phyloP scores from a whole-genome alignment of 169 alveolate species.

The Eimeria acervulina region DNA sequence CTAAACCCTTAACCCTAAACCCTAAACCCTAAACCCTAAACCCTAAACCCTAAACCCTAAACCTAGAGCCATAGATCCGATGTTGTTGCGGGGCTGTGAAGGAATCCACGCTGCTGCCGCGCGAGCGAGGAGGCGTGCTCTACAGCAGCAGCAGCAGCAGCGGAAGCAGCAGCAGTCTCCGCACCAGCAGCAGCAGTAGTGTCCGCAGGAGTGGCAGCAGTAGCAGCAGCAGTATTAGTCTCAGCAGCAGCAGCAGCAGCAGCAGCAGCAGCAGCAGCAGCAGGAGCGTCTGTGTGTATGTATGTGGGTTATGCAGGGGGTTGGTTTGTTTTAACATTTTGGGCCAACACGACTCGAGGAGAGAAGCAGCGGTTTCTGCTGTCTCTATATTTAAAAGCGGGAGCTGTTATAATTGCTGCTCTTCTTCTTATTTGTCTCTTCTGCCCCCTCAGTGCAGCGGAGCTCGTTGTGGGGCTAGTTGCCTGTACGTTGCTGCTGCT shows the following conservation, averaged over 20 bases:
- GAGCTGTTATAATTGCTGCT: not conserved
- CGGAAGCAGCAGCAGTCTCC: not conserved
- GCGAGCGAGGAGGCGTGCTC: too few relatives aligned
- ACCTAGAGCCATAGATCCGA: not conserved
- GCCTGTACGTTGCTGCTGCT: slow-evolving; percentile 37
- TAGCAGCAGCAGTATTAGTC: not conserved
- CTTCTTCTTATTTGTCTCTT: not conserved
- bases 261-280: not conserved
- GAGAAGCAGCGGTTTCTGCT: slow-evolving; percentile 45
- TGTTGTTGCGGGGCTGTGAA: too few relatives aligned
- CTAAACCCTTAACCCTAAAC: not conserved
- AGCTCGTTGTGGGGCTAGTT: slow-evolving; percentile 47
- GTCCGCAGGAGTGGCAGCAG: not conserved
- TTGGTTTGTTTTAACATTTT: slow-evolving; percentile 56
- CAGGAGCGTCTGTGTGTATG: not conserved
- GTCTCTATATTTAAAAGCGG: not conserved
- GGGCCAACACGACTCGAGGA: slow-evolving; percentile 37
- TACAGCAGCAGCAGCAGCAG: slow-evolving; percentile 24
- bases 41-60: not conserved
- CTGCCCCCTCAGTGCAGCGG: not conserved
- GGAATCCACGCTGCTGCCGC: too few relatives aligned
- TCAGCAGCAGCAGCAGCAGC: slow-evolving; percentile 5
- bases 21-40: slow-evolving; percentile 27
- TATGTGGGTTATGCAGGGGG: slow-evolving; percentile 52
- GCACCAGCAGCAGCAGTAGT: not conserved